Percentiles rank a stretch among this genome's conserved stretches.
phyloP scores from a whole-genome alignment of 129 eudicot species.

The Cynara cardunculus region DNA sequence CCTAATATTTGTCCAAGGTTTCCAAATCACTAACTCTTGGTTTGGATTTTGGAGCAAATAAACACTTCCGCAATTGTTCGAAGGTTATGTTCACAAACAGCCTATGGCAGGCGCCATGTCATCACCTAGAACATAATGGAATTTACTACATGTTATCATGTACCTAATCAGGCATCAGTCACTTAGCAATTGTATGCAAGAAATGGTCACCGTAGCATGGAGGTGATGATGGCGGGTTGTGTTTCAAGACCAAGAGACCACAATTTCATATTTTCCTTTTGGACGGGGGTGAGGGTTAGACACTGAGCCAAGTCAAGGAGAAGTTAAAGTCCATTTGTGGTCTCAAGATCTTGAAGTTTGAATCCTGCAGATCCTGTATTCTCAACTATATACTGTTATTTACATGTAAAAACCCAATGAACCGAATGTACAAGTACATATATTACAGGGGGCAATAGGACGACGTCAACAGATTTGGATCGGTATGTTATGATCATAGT shows the following conservation, averaged over 20 bases:
- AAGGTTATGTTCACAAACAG: not conserved
- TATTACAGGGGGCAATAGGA: not conserved
- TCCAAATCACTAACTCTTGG: too few relatives aligned
- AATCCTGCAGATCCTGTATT: not conserved
- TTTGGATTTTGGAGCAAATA: too few relatives aligned
- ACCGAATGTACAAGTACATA: not conserved
- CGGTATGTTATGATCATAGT: not conserved
- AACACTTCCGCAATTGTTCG: not conserved
- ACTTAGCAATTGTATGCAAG: not conserved
- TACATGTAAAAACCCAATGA: not conserved
- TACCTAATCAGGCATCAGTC: not conserved
- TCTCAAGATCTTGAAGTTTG: not conserved
- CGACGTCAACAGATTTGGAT: not conserved
- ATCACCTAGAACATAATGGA: not conserved
- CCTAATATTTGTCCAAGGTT: too few relatives aligned
- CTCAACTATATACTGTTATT: not conserved
- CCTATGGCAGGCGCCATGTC: not conserved
- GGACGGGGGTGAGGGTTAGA: not conserved
- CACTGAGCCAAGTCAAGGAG: not conserved
- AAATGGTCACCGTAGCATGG: not conserved
- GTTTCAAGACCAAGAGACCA: not conserved
- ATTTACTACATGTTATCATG: not conserved
- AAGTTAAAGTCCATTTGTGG: not conserved
- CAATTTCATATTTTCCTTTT: not conserved
- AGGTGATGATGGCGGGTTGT: not conserved